Conservation (phyloP, 176 grass and related monocot genomes). For the Sorghum bicolor region DNA sequence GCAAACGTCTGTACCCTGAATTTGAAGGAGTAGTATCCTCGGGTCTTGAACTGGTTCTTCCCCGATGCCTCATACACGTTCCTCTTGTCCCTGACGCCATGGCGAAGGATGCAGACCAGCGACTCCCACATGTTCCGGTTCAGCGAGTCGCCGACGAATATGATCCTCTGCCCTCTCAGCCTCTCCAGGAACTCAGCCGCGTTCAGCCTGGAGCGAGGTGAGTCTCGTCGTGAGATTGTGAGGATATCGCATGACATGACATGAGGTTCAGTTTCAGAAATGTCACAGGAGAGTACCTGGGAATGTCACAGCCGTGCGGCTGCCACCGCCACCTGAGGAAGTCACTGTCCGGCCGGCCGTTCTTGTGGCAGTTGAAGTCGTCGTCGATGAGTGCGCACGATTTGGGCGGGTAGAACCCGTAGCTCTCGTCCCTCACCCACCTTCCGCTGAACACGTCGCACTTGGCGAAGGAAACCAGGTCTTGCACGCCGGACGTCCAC, state of each 20-base stretch:
- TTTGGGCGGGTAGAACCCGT: conserved; percentile 49
- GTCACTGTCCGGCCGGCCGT: conserved; percentile 62
- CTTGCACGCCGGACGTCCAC: conserved; percentile 27
- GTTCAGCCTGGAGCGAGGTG: conserved; percentile 48
- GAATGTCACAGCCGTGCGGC: conserved; percentile 64
- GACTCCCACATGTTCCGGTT: conserved; percentile 99
- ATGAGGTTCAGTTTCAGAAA: not conserved
- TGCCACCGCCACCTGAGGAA: conserved; percentile 91
- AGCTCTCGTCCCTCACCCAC: conserved; percentile 76
- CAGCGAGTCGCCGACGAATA: conserved; percentile 92
- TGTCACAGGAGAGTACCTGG: conserved; percentile 32
- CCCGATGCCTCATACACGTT: conserved; percentile 68
- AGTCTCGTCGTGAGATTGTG: not conserved
- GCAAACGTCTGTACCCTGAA: conserved; percentile 47
- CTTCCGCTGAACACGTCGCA: conserved; percentile 72
- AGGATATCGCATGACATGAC: too few relatives aligned
- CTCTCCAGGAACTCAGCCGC: conserved; percentile 65
- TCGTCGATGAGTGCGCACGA: conserved; percentile 65
- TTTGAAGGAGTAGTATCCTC: conserved; percentile 83
- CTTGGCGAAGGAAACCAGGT: conserved; percentile 30
- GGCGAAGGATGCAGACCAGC: conserved; percentile 76
- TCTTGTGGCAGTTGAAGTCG: conserved; percentile 91
- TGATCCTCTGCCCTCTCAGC: conserved; percentile 79
- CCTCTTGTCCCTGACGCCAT: conserved; percentile 61
- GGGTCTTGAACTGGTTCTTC: conserved; percentile 78